Base-by-base conservation (phyloP, 2,329 filamentous ascomycete species). In the Fusarium tuaranense region DNA sequence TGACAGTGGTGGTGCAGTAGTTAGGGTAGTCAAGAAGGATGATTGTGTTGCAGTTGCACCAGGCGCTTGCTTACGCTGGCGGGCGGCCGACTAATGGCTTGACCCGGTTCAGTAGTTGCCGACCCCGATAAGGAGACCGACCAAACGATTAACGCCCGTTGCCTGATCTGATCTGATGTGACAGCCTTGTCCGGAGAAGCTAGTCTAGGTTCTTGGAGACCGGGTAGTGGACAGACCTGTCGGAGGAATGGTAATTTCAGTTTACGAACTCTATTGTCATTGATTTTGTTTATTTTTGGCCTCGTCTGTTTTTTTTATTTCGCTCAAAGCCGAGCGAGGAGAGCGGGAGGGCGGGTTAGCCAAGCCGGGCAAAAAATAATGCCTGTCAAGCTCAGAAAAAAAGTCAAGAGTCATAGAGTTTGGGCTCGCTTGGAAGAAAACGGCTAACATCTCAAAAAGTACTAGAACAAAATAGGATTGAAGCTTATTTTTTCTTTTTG, bases 401-500 rank as follows among this genome's bases (percentile, higher is more conserved):
- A 12, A 44, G n/a, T 30, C 9, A 30, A 20, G 20, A n/a, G 25
- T 27, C 46, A 51, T 25, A 51, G 46, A 32, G 32, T 32, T 53
- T 30, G 30, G 18, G 48, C 48, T 53, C 48, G 48, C 48, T 53
- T 53, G 48, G 48, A 18, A 53, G 48, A 53, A 53, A 18, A 18
- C 22, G 39, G 39, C 39, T 25, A 22, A 13, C 20, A 30, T 5
- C 32, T 13, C 12, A 18, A 10, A 10, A 51, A 4, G 9, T 30
- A 30, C 48, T 53, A 53, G 30, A 12, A 53, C 48, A 18, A 18
- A 53, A 53, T 53, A 53, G 53, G 53, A 16, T 57, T 36, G 53
- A 57, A 57, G 53, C 53, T 57, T 57, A 57, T 57, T 57, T 34
- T 57, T 57, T 16, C 20, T 57, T 57, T 53, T 53, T 53, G 16